Percentiles rank a stretch among this genome's conserved stretches.
Conservation (phyloP, 176 grass and related monocot genomes). For the Coix lacrymajobi region DNA sequence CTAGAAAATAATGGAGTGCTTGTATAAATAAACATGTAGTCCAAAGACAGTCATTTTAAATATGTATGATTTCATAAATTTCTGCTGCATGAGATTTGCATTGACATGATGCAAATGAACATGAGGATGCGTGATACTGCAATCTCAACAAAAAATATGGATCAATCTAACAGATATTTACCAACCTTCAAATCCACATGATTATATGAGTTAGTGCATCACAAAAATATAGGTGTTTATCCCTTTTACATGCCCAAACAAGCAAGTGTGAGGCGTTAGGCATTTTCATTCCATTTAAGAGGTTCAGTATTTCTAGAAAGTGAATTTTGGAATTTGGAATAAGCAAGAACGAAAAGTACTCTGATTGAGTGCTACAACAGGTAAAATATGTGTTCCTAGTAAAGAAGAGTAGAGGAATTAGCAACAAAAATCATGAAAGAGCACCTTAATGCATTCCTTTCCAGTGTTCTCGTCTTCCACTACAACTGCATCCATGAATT, state of each 20-base stretch:
- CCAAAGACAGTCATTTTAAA: not conserved
- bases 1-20: not conserved
- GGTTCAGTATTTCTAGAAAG: not conserved
- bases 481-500: conserved; percentile 96
- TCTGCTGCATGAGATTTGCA: not conserved
- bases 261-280: not conserved
- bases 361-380: not conserved
- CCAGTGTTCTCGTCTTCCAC: conserved; percentile 97
- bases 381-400: not conserved
- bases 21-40: not conserved
- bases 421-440: conserved; percentile 9
- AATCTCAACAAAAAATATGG: not conserved
- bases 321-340: not conserved
- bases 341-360: not conserved
- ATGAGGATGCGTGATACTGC: not conserved
- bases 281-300: conserved; percentile 11
- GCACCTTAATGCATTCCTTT: conserved; percentile 99
- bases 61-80: not conserved
- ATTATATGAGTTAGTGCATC: not conserved
- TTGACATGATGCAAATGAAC: not conserved
- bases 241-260: not conserved
- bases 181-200: not conserved
- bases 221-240: not conserved
- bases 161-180: not conserved
- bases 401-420: conserved; percentile 4